Evolutionary conservation across 352 stramenopile species (phyloP), one percentile per base, ranked within the genome.

Genomic region (Phytophthora palmivora): DNA sequence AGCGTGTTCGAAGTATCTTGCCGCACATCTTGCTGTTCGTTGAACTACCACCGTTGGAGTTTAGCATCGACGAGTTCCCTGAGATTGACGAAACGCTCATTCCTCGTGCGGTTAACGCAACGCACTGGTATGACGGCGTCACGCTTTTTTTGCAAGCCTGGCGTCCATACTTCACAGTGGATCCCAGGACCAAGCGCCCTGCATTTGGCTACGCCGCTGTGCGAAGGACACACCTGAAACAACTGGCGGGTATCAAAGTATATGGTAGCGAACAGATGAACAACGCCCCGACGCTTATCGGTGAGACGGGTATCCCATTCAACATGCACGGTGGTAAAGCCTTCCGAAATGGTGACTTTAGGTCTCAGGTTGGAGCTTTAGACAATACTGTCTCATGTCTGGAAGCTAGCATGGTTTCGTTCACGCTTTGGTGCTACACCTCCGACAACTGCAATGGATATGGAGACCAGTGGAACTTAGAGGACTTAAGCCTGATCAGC

Each of bases 351-450:
- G 75, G 75, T 2, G 62, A 91, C 58, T 91, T 80, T 48, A 60
- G 59, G 28, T 41, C 62, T 16, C 79, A 89, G 30, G 32, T 81
- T 24, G 63, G 63, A 12, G 82, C 82, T n/a, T 39, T 94, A 44
- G 79, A 94, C 74, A 71, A 85, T 58, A 92, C 83, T 1, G 71
- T 94, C 42, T 72, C 72, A 28, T 82, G 70, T 33, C 58, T 95
- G 2, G 87, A 95, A 48, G 69, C 66, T 24, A 84, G 73, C 44
- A 46, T 92, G 59, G 57, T 92, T 34, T 89, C 74, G 43, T 98
- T 93, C 64, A 97, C 89, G 36, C 62, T 97, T 15, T 98, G 91
- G 92, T 95, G 85, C 53, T 98, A 98, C 76, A 81, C 86, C 28
- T 78, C 87, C 7, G 70, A 85, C 42, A 96, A 97, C 57, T 79